These are phyloP conservation scores for Aspergillus diversus DNA, from an alignment of 495 filamentous ascomycete genomes.

Conservation along the genomic window DNA sequence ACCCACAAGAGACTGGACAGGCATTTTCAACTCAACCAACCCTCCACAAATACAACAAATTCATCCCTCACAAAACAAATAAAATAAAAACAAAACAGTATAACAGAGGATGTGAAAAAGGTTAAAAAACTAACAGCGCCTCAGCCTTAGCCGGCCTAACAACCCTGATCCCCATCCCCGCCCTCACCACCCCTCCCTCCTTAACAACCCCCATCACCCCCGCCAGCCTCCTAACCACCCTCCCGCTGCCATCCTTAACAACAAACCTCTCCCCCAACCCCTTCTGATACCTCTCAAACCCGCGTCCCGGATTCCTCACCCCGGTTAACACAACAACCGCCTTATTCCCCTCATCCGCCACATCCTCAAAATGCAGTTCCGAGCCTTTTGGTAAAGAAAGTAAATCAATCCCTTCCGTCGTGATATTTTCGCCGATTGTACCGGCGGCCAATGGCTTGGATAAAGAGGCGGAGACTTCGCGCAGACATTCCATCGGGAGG, in stretches of 20 bases:
- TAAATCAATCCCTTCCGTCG: slow-evolving; percentile 16
- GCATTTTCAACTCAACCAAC: no score
- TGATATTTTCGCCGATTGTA: slow-evolving; percentile 17
- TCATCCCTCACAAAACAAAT: no score
- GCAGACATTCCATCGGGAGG: slow-evolving; percentile 13
- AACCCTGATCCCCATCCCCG: slow-evolving; percentile 11
- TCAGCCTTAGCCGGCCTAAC: neutral
- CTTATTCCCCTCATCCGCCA: neutral
- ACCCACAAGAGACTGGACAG: no score
- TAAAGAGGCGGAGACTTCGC: neutral
- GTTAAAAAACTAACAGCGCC: slow-evolving; percentile 5
- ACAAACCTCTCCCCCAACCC: slow-evolving; percentile 18
- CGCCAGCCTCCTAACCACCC: slow-evolving; percentile 14
- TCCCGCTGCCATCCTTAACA: slow-evolving; percentile 6
- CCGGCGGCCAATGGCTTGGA: neutral
- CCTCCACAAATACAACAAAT: no score
- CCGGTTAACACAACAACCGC: slow-evolving; percentile 10
- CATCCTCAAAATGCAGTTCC: slow-evolving; percentile 12
- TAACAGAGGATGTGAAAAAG: no score
- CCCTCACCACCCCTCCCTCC: slow-evolving; percentile 5
- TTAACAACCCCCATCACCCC: slow-evolving; percentile 20
- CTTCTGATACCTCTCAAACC: slow-evolving; percentile 11
- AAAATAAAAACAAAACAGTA: no score
- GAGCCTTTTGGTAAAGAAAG: neutral
- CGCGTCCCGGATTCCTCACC: slow-evolving; percentile 12